Evolutionary conservation across 2,329 filamentous ascomycete genomes (phyloP).

Genomic region (Penicillium psychrosexuale): DNA sequence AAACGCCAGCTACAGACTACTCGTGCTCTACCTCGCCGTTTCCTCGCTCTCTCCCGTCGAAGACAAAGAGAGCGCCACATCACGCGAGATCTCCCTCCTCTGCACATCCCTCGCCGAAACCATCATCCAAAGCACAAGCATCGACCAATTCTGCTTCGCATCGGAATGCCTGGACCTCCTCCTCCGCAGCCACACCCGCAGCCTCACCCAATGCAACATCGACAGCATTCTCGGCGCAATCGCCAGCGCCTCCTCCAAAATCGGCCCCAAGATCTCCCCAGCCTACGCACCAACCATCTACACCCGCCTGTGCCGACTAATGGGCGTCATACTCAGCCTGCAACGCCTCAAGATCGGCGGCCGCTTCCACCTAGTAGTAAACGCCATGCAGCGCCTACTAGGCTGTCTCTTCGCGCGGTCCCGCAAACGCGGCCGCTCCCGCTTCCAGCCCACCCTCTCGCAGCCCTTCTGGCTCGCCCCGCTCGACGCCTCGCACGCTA

Average conservation of each 20-base stretch:
- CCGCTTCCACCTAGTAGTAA: slow-evolving; percentile 58
- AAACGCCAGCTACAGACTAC: slow-evolving; percentile 31
- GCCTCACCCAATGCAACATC: slow-evolving; percentile 46
- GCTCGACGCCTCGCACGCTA: slow-evolving; percentile 45
- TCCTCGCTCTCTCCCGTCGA: slow-evolving; percentile 33
- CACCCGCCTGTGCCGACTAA: slow-evolving; percentile 53
- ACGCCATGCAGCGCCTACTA: slow-evolving; percentile 54
- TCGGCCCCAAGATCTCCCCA: slow-evolving; percentile 32
- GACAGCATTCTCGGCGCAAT: slow-evolving; percentile 43
- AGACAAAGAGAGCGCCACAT: slow-evolving; percentile 37
- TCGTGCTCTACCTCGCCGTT: slow-evolving; percentile 38
- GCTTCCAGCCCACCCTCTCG: slow-evolving; percentile 24
- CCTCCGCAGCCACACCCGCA: slow-evolving; percentile 41
- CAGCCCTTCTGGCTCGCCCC: slow-evolving; percentile 35
- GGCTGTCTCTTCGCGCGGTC: slow-evolving; percentile 54
- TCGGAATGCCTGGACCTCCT: slow-evolving; percentile 41
- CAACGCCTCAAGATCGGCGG: slow-evolving; percentile 58
- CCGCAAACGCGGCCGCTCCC: slow-evolving; percentile 32
- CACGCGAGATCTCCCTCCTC: slow-evolving; percentile 37
- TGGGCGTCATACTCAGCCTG: slow-evolving; percentile 53
- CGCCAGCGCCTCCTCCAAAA: slow-evolving; percentile 34
- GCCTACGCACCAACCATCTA: slow-evolving; percentile 46
- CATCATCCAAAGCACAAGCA: slow-evolving; percentile 30
- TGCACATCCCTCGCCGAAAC: slow-evolving; percentile 34
- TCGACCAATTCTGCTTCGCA: slow-evolving; percentile 41